Conservation (phyloP, 2,329 filamentous ascomycete species). For the Teratosphaeria destructans region DNA sequence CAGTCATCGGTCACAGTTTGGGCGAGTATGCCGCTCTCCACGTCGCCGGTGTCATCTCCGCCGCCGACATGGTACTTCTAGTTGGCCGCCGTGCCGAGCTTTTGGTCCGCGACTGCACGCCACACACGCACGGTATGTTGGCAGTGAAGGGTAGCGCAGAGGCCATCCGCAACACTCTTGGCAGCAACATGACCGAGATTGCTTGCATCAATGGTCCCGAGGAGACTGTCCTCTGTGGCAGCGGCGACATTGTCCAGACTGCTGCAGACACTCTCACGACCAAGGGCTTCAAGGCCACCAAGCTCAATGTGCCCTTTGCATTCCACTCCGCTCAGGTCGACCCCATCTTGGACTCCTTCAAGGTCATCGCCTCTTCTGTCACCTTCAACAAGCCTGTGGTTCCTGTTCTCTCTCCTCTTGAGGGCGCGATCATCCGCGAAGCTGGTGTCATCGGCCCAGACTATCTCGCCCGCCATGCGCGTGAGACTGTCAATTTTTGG, state of each 20-base stretch:
- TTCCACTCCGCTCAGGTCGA: constrained; percentile 59
- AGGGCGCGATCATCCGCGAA: constrained; percentile 49
- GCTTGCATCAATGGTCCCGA: constrained; percentile 68
- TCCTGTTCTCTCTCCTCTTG: constrained; percentile 58
- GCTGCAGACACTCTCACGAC: constrained; percentile 40
- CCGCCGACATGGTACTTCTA: constrained; percentile 60
- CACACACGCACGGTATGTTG: constrained; percentile 57
- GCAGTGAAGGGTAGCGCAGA: constrained; percentile 45
- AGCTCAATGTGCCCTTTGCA: constrained; percentile 55
- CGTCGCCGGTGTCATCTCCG: constrained; percentile 59
- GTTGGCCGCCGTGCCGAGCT: constrained; percentile 59
- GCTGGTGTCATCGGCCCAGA: constrained; percentile 46
- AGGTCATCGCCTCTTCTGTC: constrained; percentile 43
- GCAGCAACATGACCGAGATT: constrained; percentile 41
- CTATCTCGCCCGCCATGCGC: constrained; percentile 56
- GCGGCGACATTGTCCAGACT: constrained; percentile 48
- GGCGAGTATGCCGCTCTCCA: constrained; percentile 66
- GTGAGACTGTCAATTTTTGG: constrained; percentile 60
- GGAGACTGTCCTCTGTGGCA: constrained; percentile 63
- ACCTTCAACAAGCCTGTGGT: constrained; percentile 48
- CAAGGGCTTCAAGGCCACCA: constrained; percentile 49
- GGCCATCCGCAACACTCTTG: constrained; percentile 43
- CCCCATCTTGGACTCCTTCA: constrained; percentile 51
- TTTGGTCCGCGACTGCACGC: constrained; percentile 53
- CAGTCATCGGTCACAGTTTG: constrained; percentile 49